Evolutionary conservation across 805 yeast genomes (phyloP).

Genomic region (Debaryomyces tyrocola): DNA sequence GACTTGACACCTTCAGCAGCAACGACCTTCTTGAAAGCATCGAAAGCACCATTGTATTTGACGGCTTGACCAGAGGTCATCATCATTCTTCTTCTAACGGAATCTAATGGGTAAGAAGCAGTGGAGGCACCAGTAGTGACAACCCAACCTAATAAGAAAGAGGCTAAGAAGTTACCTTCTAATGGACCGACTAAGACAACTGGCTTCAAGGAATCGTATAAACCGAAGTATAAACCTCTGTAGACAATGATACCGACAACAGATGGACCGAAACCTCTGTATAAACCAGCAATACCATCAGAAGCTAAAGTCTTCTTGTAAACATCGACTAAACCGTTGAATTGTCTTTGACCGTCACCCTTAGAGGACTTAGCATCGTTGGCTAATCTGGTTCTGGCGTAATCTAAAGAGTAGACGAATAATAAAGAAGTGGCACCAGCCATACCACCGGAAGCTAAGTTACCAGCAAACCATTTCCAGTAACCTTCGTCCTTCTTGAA

Average conservation of each 20-base stretch:
- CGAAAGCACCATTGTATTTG: conserved; percentile 93
- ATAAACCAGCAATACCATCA: conserved; percentile 97
- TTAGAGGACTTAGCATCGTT: conserved; percentile 92
- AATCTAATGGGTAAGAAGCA: conserved; percentile 98
- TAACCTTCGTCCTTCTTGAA: conserved; percentile 94
- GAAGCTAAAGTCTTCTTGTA: conserved; percentile 93
- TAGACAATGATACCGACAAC: conserved; percentile 96
- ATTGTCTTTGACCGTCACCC: conserved; percentile 90
- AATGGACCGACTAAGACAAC: conserved; percentile 90
- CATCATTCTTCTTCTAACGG: conserved; percentile 99
- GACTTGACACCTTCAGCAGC: conserved; percentile 94
- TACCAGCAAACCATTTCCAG: conserved; percentile 95
- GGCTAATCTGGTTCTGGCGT: conserved; percentile 98
- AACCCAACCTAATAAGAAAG: conserved; percentile 96
- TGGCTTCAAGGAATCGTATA: conserved; percentile 95
- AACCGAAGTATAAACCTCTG: conserved; percentile 99
- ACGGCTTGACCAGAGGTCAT: conserved; percentile 99
- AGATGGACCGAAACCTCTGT: conserved; percentile 99
- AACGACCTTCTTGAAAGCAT: conserved; percentile 87
- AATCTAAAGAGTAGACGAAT: conserved; percentile 95
- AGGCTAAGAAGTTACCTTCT: conserved; percentile 92
- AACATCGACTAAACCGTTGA: conserved; percentile 95
- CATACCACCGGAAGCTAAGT: conserved; percentile 98
- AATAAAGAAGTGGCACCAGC: conserved; percentile 96
- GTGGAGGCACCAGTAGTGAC: conserved; percentile 99